These are phyloP conservation scores for Moesziomyces globuligerus DNA, from an alignment of 1,284 basidiomycete species.

Conservation along the genomic window DNA sequence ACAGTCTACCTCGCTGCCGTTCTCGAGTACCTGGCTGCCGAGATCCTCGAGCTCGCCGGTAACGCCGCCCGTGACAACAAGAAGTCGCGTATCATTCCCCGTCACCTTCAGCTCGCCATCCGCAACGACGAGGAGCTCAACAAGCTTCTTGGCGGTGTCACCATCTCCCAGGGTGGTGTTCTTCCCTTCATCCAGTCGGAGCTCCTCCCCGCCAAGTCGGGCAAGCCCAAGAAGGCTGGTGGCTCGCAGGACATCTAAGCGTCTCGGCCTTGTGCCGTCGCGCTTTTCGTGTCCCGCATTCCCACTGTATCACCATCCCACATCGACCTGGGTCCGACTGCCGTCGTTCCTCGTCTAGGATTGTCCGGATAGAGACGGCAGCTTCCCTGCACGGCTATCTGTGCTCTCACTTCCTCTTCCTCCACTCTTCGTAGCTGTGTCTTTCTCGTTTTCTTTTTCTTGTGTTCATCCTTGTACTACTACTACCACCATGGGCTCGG, in stretches of 20 bases:
- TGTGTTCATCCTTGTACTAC: constrained; percentile 58
- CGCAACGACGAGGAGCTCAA: constrained; percentile 92
- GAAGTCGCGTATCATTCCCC: constrained; percentile 95
- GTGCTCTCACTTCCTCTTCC: constrained; percentile 4
- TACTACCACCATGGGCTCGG: constrained; percentile 56
- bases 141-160: constrained; percentile 71
- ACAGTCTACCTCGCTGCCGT: constrained; percentile 88
- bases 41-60: constrained; percentile 91
- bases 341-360: constrained; percentile 10
- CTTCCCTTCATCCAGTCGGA: constrained; percentile 90
- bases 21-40: constrained; percentile 88
- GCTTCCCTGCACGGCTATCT: constrained; percentile 11
- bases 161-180: constrained; percentile 83
- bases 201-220: constrained; percentile 77
- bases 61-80: constrained; percentile 96
- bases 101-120: constrained; percentile 90
- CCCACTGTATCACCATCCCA: constrained; percentile 27
- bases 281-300: constrained; percentile 24
- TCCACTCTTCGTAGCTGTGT: constrained; percentile 8
- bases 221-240: constrained; percentile 69
- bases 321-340: constrained; percentile 1
- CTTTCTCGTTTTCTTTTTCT: constrained; percentile 32
- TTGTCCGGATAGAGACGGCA: constrained; percentile 18
- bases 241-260: constrained; percentile 65
- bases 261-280: constrained; percentile 5